Evolutionary conservation across 345 rosid species (phyloP).

Genomic region (Odontarrhena argentea): DNA sequence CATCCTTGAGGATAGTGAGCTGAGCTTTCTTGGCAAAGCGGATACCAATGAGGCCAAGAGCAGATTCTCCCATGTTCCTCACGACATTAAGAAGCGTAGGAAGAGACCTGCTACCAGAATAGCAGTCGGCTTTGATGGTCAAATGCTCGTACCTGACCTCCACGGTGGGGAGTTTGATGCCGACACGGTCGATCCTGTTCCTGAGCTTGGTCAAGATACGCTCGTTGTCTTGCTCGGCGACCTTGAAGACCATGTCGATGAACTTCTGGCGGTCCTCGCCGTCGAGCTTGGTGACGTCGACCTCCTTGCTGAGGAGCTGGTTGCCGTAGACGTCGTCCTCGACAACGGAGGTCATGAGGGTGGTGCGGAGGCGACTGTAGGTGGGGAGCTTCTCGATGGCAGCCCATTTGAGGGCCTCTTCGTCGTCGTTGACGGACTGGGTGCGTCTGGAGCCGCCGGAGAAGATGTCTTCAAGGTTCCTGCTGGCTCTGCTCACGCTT

Average conservation of each 20-base stretch:
- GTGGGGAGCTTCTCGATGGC: slow-evolving; percentile 92
- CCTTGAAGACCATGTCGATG: slow-evolving; percentile 72
- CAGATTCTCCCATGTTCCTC: slow-evolving; percentile 63
- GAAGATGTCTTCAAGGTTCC: slow-evolving; percentile 69
- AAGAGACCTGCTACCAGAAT: slow-evolving; percentile 71
- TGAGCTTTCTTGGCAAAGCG: slow-evolving; percentile 56
- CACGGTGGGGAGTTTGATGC: slow-evolving; percentile 69
- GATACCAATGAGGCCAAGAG: slow-evolving; percentile 57
- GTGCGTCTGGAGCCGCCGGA: slow-evolving; percentile 56
- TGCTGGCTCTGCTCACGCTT: slow-evolving; percentile 61
- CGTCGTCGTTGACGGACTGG: slow-evolving; percentile 62
- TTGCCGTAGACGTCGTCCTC: slow-evolving; percentile 50
- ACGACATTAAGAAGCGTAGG: slow-evolving; percentile 67
- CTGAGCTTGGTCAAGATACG: slow-evolving; percentile 72
- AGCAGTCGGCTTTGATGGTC: slow-evolving; percentile 67
- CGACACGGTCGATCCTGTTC: slow-evolving; percentile 76
- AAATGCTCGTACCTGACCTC: slow-evolving; percentile 67
- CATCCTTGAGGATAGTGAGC: slow-evolving; percentile 70
- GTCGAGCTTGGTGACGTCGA: slow-evolving; percentile 79
- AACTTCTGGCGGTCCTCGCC: slow-evolving; percentile 64
- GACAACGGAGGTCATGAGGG: slow-evolving; percentile 55
- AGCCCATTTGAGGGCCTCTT: slow-evolving; percentile 96
- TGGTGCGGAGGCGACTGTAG: slow-evolving; percentile 71
- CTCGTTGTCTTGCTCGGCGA: slow-evolving; percentile 88
- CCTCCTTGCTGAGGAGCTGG: slow-evolving; percentile 46